Conservation (phyloP, 1,139 yeast species). For the Debaryomycetaceae sp. region DNA sequence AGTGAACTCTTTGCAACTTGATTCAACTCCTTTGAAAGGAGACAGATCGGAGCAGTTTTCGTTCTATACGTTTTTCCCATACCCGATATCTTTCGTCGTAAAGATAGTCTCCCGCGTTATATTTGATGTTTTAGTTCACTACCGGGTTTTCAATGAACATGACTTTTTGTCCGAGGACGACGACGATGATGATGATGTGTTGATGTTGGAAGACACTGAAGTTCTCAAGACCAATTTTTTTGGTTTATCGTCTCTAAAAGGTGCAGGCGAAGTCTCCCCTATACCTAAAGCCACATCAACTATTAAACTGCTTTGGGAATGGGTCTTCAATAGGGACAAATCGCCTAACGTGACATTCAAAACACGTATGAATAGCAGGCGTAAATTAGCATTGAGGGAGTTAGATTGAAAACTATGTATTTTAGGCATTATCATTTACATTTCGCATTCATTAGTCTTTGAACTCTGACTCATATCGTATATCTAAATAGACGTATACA, state of each 20-base stretch:
- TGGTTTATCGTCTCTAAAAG: slow-evolving; percentile 41
- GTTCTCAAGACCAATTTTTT: slow-evolving; percentile 34
- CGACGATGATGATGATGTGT: slow-evolving; percentile 18
- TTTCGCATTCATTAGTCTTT: neutral
- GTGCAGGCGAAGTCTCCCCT: slow-evolving; percentile 33
- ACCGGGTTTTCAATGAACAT: slow-evolving; percentile 23
- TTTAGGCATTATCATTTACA: neutral
- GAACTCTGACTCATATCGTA: neutral
- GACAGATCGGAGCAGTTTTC: slow-evolving; percentile 44
- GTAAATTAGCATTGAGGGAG: slow-evolving; percentile 42
- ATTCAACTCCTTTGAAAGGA: slow-evolving; percentile 24
- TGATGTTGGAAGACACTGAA: slow-evolving; percentile 25
- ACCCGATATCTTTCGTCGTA: slow-evolving; percentile 33
- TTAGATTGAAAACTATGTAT: slow-evolving; percentile 21
- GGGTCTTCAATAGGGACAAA: slow-evolving; percentile 19
- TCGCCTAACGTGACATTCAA: slow-evolving; percentile 14
- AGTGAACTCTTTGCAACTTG: slow-evolving; percentile 20
- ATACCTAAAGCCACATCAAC: slow-evolving; percentile 23
- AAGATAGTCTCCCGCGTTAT: slow-evolving; percentile 15
- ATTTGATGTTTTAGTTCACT: slow-evolving; percentile 18
- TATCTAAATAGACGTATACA: neutral
- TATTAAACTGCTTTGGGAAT: slow-evolving; percentile 21
- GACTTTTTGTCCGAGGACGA: slow-evolving; percentile 26
- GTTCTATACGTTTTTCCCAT: slow-evolving; percentile 42
- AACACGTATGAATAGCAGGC: slow-evolving; percentile 35